Conservation (phyloP, 1,284 basidiomycete genomes). For the Salmacisia buchloeana region DNA sequence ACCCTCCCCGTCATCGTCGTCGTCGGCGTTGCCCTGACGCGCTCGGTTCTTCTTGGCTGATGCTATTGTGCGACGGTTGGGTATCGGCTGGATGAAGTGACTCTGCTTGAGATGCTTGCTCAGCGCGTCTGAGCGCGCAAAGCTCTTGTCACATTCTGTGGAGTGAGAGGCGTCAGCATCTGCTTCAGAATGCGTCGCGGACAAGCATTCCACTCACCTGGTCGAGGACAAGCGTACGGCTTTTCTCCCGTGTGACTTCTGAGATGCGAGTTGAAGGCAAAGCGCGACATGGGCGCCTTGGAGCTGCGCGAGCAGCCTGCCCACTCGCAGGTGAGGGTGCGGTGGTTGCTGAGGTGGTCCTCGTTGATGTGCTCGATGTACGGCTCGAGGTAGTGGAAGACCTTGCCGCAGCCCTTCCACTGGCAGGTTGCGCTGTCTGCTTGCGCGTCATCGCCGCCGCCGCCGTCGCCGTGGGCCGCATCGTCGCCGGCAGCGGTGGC, state of each 20-base stretch:
- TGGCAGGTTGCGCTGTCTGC: slow-evolving; percentile 55
- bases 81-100: slow-evolving; percentile 55
- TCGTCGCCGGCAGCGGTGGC: slow-evolving; percentile 14
- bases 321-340: slow-evolving; percentile 84
- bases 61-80: slow-evolving; percentile 17
- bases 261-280: slow-evolving; percentile 79
- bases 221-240: slow-evolving; percentile 73
- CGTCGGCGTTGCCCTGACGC: slow-evolving; percentile 5
- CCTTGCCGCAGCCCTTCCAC: slow-evolving; percentile 70
- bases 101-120: slow-evolving; percentile 84
- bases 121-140: slow-evolving; percentile 82
- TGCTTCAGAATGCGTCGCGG: background rate
- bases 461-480: slow-evolving; percentile 27
- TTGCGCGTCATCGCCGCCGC: slow-evolving; percentile 27
- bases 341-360: slow-evolving; percentile 72
- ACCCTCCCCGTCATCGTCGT: slow-evolving; percentile 19
- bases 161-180: background rate
- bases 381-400: slow-evolving; percentile 65
- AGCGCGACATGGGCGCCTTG: slow-evolving; percentile 74
- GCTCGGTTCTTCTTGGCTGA: background rate
- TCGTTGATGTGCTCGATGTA: slow-evolving; percentile 73
- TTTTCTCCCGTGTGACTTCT: slow-evolving; percentile 78
- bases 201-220: slow-evolving; percentile 58
- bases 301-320: slow-evolving; percentile 69
- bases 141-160: slow-evolving; percentile 83